Base-by-base conservation (phyloP, 345 rosid species). In the Brassica nigra region DNA sequence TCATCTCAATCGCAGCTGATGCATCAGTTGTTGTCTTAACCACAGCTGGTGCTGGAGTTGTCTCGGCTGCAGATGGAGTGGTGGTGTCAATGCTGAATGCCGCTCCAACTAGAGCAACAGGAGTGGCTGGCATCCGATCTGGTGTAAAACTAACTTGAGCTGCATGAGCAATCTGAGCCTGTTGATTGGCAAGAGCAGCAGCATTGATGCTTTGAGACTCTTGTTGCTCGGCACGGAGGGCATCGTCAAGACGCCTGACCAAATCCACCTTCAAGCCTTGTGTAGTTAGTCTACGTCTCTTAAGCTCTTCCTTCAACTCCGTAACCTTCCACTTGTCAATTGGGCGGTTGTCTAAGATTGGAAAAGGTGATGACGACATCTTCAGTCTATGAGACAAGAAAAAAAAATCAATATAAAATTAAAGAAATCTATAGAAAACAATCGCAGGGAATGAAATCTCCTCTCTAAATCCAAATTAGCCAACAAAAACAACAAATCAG, bases 251-350 rank as follows among this genome's bases (percentile, higher is more conserved):
- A 23, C 97, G 93, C 84, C 59, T 90, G 55, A 96, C 84, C 90
- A 96, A 78, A 39, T 96, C 98, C 28, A 89, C 99, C 86, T 96
- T 96, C 88, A 93, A 85, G 68, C 99, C 98, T 74, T 80, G 86
- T 18, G 87, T 86, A 27, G 85, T 77, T 82, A 93, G 75, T 54
- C 83, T 92, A 71, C 99, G 79, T 83, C 79, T 89, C 69, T 86
- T 96, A 52, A 96, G 97, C 89, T 96, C 99, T 76, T 96, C 99
- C 77, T 90, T 96, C 83, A 96, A 76, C 86, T 92, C 99, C 0
- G 89, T 87, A 75, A 96, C 99, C 89, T 89, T 96, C 95, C 91
- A 92, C 80, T 93, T 93, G 79, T 93, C 97, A 80, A 96, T 88
- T 65, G 97, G 97, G 37, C 88, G 80, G 80, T 88, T 86, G 75